Evolutionary conservation across 371 early-diverging fungal genomes (phyloP).

Genomic region (Rhizopus arrhizus): DNA sequence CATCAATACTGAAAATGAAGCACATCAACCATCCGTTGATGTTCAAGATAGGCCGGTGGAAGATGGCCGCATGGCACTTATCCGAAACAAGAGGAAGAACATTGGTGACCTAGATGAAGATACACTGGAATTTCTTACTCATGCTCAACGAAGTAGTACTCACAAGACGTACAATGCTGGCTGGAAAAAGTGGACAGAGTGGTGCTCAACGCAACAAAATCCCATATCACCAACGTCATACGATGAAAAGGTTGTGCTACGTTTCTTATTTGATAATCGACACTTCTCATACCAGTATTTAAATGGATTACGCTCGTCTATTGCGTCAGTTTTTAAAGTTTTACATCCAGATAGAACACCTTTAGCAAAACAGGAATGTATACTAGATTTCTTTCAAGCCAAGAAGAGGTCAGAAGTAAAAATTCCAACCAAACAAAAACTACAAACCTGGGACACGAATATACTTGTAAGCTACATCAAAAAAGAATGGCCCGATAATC

Average conservation of each 20-base stretch:
- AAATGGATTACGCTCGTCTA: conserved; percentile 11
- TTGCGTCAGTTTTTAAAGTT: conserved; percentile 4
- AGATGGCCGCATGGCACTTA: conserved; percentile 11
- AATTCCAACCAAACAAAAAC: neutral
- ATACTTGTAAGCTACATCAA: conserved; percentile 1
- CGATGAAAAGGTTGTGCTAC: neutral
- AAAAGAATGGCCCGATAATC: neutral
- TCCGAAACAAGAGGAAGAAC: neutral
- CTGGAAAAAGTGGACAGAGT: neutral
- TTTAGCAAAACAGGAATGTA: neutral
- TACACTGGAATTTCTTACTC: neutral
- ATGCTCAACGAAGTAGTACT: neutral
- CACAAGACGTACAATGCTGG: neutral
- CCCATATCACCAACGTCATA: neutral
- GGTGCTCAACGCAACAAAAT: neutral
- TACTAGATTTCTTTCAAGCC: conserved; percentile 9
- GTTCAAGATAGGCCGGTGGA: neutral
- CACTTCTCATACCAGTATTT: neutral
- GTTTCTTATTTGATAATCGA: neutral
- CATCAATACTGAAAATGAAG: conserved; percentile 2
- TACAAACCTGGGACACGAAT: neutral
- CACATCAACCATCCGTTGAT: conserved; percentile 6
- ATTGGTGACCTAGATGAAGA: neutral
- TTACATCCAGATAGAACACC: conserved; percentile 3
- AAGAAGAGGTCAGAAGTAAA: neutral